Evolutionary conservation across 1,139 yeast genomes (phyloP).

Genomic region (Taphrina wiesneri): DNA sequence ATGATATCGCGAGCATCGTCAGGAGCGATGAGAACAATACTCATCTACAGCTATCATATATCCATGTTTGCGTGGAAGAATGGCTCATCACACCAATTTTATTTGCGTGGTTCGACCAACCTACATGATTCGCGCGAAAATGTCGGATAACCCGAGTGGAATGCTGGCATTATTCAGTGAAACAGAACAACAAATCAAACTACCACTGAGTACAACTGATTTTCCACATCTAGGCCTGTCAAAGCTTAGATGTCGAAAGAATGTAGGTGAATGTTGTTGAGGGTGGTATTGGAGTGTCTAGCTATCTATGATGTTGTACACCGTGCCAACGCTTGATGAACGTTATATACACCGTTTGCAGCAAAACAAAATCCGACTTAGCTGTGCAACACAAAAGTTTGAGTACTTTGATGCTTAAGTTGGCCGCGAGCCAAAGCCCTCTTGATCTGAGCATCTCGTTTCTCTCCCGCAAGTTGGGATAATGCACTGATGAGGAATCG

Average conservation of each 20-base stretch:
- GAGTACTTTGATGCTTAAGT: not conserved
- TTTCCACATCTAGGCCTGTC: too few relatives aligned
- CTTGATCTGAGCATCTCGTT: conserved; percentile 37
- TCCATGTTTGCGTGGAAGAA: not conserved
- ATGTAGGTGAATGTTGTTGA: too few relatives aligned
- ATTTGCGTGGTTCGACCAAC: too few relatives aligned
- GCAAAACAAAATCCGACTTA: not conserved
- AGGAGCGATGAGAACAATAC: conserved; percentile 15
- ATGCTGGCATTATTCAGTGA: too few relatives aligned
- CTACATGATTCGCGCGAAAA: not conserved
- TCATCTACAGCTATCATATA: not conserved
- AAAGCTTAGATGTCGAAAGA: too few relatives aligned
- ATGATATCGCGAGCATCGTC: conserved; percentile 12
- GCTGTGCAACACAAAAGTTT: not conserved
- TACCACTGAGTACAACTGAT: too few relatives aligned
- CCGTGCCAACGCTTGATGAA: not conserved
- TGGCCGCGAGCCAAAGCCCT: conserved; percentile 23
- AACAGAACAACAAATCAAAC: too few relatives aligned
- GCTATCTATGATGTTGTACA: too few relatives aligned
- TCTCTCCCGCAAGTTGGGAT: conserved; percentile 37
- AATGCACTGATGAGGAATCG: conserved; percentile 42
- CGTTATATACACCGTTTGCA: too few relatives aligned
- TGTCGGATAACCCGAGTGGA: not conserved
- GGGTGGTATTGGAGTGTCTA: too few relatives aligned
- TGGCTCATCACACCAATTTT: too few relatives aligned